phyloP scores from a whole-genome alignment of 2,329 filamentous ascomycete species.

The Blumeria graminis region DNA sequence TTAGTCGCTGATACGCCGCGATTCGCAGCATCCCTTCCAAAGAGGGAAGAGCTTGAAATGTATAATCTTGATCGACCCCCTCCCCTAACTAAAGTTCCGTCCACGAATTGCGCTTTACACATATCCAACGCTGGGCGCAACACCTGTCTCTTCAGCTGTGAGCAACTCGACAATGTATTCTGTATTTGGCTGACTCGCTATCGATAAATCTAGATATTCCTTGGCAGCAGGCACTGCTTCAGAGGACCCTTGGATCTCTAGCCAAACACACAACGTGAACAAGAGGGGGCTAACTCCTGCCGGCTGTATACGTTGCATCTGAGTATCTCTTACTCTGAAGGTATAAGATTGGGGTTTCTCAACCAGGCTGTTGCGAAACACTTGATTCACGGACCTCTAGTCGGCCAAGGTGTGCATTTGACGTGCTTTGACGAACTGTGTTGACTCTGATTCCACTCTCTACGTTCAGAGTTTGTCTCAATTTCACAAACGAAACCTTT shows the following conservation, averaged over 20 bases:
- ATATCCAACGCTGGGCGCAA: neutral
- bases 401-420: slow-evolving; percentile 9
- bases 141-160: neutral
- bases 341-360: slow-evolving; percentile 4
- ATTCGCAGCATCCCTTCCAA: too few relatives aligned
- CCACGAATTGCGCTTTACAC: neutral
- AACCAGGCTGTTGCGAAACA: slow-evolving; percentile 17
- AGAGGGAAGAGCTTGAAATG: too few relatives aligned
- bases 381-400: slow-evolving; percentile 16
- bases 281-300: slow-evolving; percentile 1
- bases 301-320: slow-evolving; percentile 1
- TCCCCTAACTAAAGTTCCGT: too few relatives aligned
- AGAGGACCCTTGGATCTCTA: slow-evolving; percentile 2
- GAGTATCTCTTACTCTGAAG: slow-evolving; percentile 1
- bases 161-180: neutral
- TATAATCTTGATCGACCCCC: too few relatives aligned
- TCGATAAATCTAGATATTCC: neutral
- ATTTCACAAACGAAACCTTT: slow-evolving; percentile 1
- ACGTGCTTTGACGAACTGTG: slow-evolving; percentile 5
- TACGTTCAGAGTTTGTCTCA: slow-evolving; percentile 2
- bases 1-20: too few relatives aligned
- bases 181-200: neutral
- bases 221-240: slow-evolving; percentile 6
- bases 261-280: neutral
- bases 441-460: slow-evolving; percentile 10